Base-by-base conservation (phyloP, 2,329 filamentous ascomycete species). In the Apiospora koreana region DNA sequence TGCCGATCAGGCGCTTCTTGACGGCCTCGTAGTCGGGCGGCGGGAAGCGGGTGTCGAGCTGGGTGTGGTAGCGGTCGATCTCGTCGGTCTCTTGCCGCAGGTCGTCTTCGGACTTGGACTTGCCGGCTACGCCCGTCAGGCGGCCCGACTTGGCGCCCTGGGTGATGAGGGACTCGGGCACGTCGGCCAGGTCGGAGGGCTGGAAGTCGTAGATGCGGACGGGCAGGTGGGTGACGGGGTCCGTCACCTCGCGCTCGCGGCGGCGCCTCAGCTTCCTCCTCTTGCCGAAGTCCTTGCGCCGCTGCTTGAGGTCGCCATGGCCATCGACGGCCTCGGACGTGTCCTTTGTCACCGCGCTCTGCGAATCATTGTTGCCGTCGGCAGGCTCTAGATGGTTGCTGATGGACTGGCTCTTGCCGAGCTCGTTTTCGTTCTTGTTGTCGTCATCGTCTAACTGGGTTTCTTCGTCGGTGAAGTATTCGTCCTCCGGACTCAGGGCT, bases 171-270 rank as follows among this genome's bases (percentile, higher is more conserved):
- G 43, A 23, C 21, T 41, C 45, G 3, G 66, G 66, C 31, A 68
- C 45, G 18, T 48, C 31, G 18, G 41, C 66, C 9, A 68, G 45
- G 66, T 68, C 66, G 25, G 66, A 54, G 0, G 66, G 10, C 66
- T 68, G 66, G 45, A 54, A 68, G 45, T 68, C 66, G 66, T 68
- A 68, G 45, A 68, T 54, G 28, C 66, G 25, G 25, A 68, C 66
- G 31, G 66, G 66, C 31, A 68, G 31, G 31, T 68, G 66, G 3
- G 66, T 68, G 1, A 68, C 66, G 21, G 66, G 66, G 66, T 68
- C 66, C 41, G 66, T 68, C n/a, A 68, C 66, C 45, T 68, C 66
- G 45, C 66, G 66, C 66, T 68, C 66, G 1, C 66, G 25, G 3
- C 66, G 45, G 21, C 35, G 43, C 31, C 23, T 14, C 9, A 48